Evolutionary conservation across 345 rosid species (phyloP), one percentile per base, ranked within the genome.

Genomic region (Passiflora organensis): DNA sequence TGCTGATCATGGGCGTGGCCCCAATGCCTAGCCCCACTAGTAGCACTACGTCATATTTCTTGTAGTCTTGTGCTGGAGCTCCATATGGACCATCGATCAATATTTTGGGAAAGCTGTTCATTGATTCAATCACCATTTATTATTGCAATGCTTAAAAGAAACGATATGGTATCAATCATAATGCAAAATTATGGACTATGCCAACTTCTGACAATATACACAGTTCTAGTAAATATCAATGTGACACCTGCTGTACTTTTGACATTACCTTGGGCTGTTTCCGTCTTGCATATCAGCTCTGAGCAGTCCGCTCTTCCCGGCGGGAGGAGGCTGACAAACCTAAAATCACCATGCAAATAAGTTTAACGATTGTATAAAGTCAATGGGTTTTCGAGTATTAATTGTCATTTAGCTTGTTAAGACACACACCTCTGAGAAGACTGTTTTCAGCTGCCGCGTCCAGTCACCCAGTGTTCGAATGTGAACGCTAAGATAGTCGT

Each of bases 1-100:
- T 90, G 53, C 94, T 90, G 46, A 90, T 82, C 95, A 90, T 84
- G 3, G 97, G 97, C 1, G 97, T 90, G 13, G 94, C 97, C 14
- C 97, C 97, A 0, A 90, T 90, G 19, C 97, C 97, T 0, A 87
- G 84, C 51, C 97, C 97, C 12, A 90, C 95, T 1, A 90, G 78
- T 0, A 90, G 80, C 15, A 90, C 84, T 5, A 90, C 86, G 1
- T 90, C 97, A 49, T 87, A 90, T 58, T 90, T 84, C 72, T 82
- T 81, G 72, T 90, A 90, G 77, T 90, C 97, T 58, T 90, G 97
- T 45, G 97, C 94, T 0, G 97, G 95, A 6, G 95, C 95, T 19
- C 97, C 97, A 9, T 79, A 90, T 6, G 97, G 85, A 20, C 97
- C 97, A 47, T 90, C 97, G 17, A 90, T 81, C 41, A 84, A 56